Base-by-base conservation (phyloP, 2,329 filamentous ascomycete genomes). In the Colletotrichum lupini region DNA sequence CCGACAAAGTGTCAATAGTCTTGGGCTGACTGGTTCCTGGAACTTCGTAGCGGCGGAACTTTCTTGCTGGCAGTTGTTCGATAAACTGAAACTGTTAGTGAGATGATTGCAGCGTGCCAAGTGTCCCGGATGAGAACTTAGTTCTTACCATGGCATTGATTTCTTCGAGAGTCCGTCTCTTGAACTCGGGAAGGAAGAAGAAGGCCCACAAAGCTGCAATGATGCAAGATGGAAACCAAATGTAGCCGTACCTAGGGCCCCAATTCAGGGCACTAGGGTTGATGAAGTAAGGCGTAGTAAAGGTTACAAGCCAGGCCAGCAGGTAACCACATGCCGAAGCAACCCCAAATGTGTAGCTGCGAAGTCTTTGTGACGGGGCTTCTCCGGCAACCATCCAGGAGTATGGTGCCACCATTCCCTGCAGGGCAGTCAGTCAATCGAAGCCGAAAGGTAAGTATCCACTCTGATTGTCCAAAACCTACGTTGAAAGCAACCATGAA, bases 231-330 rank as follows among this genome's bases (percentile, higher is more conserved):
- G 79, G 80, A 60, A 79, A 84, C 87, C 87, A 89, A 72, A 89
- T 87, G 68, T 86, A 89, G 2, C 87, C 84, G 74, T 89, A 88
- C 74, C 84, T 82, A 0, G 87, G 86, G 2, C 79, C 87, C 87
- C 87, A 89, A 71, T 87, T 85, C 67, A 89, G 78, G 3, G 84
- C 78, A 26, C 81, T 80, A 0, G 86, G 85, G 74, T 89, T 88
- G 76, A 89, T 88, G 75, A 89, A 89, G 77, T 89, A 89, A 1
- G 86, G 87, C 6, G 87, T 86, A 0, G 87, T 88, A 75, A 88
- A 89, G 0, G 86, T 87, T 0, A 85, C 85, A 9, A 86, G 80
- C 87, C 87, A 88, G 8, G 86, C 87, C 6, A 83, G 85, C 22
- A 87, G 79, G 75, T 88, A 89, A 2, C 83, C 86, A 22, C 85